These are phyloP conservation scores for Sarocladium brachiariae DNA, from an alignment of 2,329 filamentous ascomycete genomes.

Conservation along the genomic window DNA sequence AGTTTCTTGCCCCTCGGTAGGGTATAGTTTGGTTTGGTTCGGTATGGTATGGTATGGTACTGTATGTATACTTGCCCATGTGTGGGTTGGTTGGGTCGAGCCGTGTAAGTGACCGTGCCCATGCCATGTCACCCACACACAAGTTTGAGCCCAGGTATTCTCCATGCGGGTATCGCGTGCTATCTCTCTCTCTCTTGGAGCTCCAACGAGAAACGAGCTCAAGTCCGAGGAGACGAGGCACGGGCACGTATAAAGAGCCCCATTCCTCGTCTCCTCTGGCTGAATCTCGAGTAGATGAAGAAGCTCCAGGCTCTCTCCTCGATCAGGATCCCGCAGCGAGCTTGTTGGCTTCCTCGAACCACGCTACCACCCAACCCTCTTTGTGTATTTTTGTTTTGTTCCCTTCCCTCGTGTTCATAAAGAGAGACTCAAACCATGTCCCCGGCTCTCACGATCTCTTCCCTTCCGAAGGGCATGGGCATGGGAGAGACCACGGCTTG, in stretches of 20 bases:
- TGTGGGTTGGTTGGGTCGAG: background rate
- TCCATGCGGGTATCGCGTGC: slow-evolving; percentile 6
- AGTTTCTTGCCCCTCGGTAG: background rate
- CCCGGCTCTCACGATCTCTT: slow-evolving; percentile 11
- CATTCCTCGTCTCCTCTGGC: background rate
- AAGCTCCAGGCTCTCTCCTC: slow-evolving; percentile 6
- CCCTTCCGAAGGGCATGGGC: slow-evolving; percentile 16
- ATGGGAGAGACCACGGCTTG: slow-evolving; percentile 12
- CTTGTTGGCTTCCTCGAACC: background rate
- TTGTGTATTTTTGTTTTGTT: background rate
- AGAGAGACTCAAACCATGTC: slow-evolving; percentile 10
- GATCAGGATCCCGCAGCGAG: background rate
- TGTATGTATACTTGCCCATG: background rate
- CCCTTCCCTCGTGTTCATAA: slow-evolving; percentile 2
- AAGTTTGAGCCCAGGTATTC: background rate
- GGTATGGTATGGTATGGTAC: no score
- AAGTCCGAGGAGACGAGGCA: background rate
- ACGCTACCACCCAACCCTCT: background rate
- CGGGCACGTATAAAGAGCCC: slow-evolving; percentile 6
- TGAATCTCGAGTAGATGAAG: background rate
- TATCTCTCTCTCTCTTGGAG: background rate
- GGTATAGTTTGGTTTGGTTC: background rate
- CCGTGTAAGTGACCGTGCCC: slow-evolving; percentile 1
- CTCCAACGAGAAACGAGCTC: no score
- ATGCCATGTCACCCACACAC: slow-evolving; percentile 6